phyloP scores from a whole-genome alignment of 148 eudicot species.

The Rhododendron vialii region DNA sequence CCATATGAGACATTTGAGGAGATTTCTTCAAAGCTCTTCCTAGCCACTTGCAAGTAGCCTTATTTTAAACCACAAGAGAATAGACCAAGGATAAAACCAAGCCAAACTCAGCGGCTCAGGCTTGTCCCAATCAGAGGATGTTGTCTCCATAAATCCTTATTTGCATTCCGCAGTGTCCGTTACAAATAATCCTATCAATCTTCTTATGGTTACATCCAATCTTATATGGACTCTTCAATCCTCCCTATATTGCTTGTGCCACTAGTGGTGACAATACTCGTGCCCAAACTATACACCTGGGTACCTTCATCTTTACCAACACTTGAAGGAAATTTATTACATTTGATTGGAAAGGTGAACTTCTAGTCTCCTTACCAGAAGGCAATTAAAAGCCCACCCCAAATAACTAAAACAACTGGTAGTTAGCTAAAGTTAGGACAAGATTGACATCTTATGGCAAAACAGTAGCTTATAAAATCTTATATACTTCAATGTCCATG shows the following conservation, averaged over 20 bases:
- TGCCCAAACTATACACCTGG: neutral
- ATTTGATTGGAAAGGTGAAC: neutral
- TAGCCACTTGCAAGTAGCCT: neutral
- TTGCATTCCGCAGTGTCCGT: neutral
- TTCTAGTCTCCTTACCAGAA: neutral
- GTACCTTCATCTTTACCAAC: neutral
- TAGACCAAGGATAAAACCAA: neutral
- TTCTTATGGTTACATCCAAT: neutral
- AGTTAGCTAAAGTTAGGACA: too few species aligned
- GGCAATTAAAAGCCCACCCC: too few species aligned
- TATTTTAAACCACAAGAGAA: neutral
- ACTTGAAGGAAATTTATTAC: neutral
- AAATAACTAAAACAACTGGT: too few species aligned
- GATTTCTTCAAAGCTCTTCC: neutral
- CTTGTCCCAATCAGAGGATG: neutral
- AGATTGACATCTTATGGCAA: neutral
- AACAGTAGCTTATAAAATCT: neutral
- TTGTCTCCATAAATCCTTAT: neutral
- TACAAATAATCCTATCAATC: neutral
- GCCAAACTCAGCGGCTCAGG: neutral
- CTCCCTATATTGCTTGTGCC: too few species aligned
- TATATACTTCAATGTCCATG: neutral
- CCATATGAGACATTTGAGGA: neutral
- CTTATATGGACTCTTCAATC: too few species aligned
- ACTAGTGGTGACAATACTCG: neutral